Evolutionary conservation across 306 rosid genomes (phyloP).

Genomic region (Oxytropis ochrocephala): DNA sequence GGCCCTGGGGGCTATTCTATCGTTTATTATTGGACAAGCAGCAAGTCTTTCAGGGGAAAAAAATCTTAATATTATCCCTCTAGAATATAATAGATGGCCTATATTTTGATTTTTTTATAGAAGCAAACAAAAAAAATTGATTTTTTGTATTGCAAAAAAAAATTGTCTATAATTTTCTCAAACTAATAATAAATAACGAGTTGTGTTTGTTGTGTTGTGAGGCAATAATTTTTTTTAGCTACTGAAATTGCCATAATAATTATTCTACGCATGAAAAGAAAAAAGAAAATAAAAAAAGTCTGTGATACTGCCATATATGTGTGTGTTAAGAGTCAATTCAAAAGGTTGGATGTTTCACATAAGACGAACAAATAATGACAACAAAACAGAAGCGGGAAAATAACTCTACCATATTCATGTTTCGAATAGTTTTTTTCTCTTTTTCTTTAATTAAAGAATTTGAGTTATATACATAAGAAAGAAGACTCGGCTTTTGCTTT

Average conservation of each 20-base stretch:
- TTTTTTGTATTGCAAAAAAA: background rate
- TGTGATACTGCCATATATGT: background rate
- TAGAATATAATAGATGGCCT: background rate
- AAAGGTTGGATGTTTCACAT: constrained; percentile 20
- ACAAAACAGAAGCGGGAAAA: constrained; percentile 18
- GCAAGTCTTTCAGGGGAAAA: background rate
- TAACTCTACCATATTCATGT: constrained; percentile 12
- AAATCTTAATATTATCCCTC: background rate
- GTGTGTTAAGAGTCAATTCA: background rate
- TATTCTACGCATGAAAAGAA: background rate
- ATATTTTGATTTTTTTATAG: background rate
- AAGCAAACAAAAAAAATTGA: too few relatives aligned
- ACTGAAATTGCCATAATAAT: constrained; percentile 8
- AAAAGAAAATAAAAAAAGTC: background rate
- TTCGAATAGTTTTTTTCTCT: background rate
- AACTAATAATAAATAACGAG: background rate
- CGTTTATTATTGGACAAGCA: background rate
- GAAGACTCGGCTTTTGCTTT: constrained; percentile 19
- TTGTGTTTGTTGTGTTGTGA: too few relatives aligned
- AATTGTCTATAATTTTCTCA: background rate
- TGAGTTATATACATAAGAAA: background rate
- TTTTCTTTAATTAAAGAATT: background rate
- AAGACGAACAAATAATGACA: constrained; percentile 32
- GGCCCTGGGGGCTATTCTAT: constrained; percentile 1
- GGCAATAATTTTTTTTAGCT: constrained; percentile 4